Base-by-base conservation (phyloP, 352 stramenopile species). In the Globisporangium emineosum region DNA sequence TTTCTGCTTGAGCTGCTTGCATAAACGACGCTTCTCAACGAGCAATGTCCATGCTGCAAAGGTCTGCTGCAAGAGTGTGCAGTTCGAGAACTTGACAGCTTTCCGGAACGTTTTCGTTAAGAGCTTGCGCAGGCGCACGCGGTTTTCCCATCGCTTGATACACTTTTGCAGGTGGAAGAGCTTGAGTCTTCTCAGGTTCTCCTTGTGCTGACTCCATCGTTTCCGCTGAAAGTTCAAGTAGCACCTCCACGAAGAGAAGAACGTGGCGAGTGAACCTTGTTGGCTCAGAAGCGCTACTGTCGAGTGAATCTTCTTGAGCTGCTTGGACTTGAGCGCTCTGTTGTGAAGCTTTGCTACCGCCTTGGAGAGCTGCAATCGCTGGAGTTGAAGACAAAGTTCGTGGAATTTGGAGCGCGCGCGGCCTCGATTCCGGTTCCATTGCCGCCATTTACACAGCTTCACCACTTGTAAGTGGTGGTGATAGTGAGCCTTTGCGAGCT, bases 21-120 rank as follows among this genome's bases (percentile, higher is more conserved):
- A 56, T 2, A 80, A 57, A 5, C 30, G 43, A 7, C 65, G 57
- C 29, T 60, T 29, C 0, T 15, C n/a, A 8, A 64, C 25, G 43
- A 79, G 78, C 15, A 29, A 54, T 17, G 47, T 70, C 80, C 80
- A 89, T 27, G 50, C 62, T 0, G 32, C n/a, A 23, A 84, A 73
- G 8, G 68, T 59, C 1, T 45, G 51, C 35, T 71, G 52, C 17
- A 70, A 25, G 13, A 62, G 33, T 1, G 51, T 62, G 10, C 49
- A 47, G 5, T 52, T 71, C 0, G 68, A 78, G 1, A 56, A 51
- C 15, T 30, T 53, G 10, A 55, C 27, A 4, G 63, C 76, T 5
- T 55, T 57, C 2, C 49, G n/a, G 2, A 86, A 56, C 2, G 60
- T 71, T 1, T 35, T 33, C 7, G 63, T 42, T 13, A 83, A 23